phyloP scores from a whole-genome alignment of 2,329 filamentous ascomycete genomes.

The Colletotrichum tanaceti region DNA sequence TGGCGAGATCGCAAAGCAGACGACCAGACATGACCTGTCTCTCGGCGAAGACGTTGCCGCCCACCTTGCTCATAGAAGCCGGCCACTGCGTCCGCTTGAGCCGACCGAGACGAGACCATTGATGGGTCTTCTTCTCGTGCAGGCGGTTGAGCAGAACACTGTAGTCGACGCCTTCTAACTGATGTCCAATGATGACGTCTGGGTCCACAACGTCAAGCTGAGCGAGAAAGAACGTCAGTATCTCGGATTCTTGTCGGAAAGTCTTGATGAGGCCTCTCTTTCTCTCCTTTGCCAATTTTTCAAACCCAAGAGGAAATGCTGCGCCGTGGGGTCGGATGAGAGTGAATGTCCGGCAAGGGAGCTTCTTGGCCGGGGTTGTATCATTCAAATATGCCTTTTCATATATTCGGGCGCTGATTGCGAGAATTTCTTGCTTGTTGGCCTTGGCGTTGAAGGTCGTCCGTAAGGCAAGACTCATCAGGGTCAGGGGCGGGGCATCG shows the following conservation, averaged over 20 bases:
- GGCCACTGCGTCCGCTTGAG: conserved; percentile 89
- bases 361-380: conserved; percentile 86
- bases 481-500: conserved; percentile 85
- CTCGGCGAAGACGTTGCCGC: conserved; percentile 92
- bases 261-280: conserved; percentile 82
- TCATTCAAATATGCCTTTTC: conserved; percentile 89
- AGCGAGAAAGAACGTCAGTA: conserved; percentile 89
- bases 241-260: conserved; percentile 84
- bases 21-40: conserved; percentile 89
- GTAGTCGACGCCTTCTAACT: conserved; percentile 97
- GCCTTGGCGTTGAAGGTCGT: conserved; percentile 90
- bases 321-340: conserved; percentile 81
- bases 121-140: conserved; percentile 88
- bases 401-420: conserved; percentile 92
- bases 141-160: conserved; percentile 89
- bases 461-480: conserved; percentile 95
- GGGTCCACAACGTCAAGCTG: conserved; percentile 90
- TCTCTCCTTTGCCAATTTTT: conserved; percentile 76
- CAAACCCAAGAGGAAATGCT: conserved; percentile 87
- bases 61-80: conserved; percentile 83
- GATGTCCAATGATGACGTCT: conserved; percentile 92
- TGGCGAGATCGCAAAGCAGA: conserved; percentile 91
- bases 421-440: conserved; percentile 95
- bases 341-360: conserved; percentile 92
- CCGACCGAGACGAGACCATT: conserved; percentile 93